These are phyloP conservation scores for Lichtheimia hyalospora DNA, from an alignment of 371 early-diverging fungal genomes.

Conservation along the genomic window DNA sequence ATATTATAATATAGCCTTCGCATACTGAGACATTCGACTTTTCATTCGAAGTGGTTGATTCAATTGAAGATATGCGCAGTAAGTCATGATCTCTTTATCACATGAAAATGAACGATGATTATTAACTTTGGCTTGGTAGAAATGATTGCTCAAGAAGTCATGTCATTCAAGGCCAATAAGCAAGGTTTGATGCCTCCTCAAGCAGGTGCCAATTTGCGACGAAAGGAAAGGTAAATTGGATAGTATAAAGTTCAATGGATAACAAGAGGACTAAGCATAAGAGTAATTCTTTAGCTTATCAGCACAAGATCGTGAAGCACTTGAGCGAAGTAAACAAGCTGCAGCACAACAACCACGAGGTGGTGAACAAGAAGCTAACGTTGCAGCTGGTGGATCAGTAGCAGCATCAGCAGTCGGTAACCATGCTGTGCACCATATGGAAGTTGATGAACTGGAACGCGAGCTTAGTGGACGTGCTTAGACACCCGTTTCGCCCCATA, in stretches of 20 bases:
- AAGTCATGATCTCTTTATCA: conserved; percentile 20
- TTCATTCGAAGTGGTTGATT: conserved; percentile 86
- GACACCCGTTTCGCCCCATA: neutral
- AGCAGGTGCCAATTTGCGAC: conserved; percentile 35
- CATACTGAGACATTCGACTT: conserved; percentile 84
- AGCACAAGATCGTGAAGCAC: conserved; percentile 49
- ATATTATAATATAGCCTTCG: conserved; percentile 42
- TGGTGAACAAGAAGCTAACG: conserved; percentile 11
- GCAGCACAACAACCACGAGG: conserved; percentile 26
- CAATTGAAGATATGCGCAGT: conserved; percentile 89
- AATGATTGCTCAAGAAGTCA: conserved; percentile 89
- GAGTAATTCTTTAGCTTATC: conserved; percentile 29
- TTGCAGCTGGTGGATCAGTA: conserved; percentile 24
- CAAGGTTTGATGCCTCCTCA: conserved; percentile 23
- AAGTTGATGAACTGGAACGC: conserved; percentile 60
- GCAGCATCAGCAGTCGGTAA: conserved; percentile 26
- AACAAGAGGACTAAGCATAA: neutral
- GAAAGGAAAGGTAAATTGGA: conserved; percentile 43
- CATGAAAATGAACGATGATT: neutral
- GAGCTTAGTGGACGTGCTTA: conserved; percentile 55
- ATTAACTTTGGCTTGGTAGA: conserved; percentile 29
- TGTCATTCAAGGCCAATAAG: conserved; percentile 58
- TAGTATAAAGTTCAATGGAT: neutral
- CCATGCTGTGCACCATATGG: conserved; percentile 37
- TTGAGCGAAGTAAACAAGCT: conserved; percentile 41